Evolutionary conservation across 495 filamentous ascomycete genomes (phyloP).

Genomic region (Aspergillus panamensis): DNA sequence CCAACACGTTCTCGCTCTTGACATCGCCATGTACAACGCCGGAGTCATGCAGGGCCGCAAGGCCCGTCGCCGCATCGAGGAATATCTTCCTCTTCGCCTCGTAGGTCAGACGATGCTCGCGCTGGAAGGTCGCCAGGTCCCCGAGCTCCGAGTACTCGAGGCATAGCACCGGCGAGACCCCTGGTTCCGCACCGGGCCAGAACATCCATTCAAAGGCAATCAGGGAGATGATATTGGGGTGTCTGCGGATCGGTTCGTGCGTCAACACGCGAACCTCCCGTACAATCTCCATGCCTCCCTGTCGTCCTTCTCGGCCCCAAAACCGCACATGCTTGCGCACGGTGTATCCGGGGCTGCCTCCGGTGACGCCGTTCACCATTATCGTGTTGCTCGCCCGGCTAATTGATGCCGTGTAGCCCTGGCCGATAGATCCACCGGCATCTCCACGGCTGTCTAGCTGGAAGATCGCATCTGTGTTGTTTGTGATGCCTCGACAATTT

Average conservation of each 20-base stretch:
- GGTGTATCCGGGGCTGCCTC: neutral
- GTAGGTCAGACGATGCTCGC: neutral
- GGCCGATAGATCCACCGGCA: neutral
- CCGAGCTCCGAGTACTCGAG: neutral
- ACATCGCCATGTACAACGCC: slow-evolving; percentile 1
- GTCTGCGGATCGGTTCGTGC: neutral
- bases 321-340: neutral
- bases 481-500: neutral
- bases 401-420: neutral
- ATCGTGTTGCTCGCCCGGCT: neutral
- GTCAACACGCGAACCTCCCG: neutral
- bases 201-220: neutral
- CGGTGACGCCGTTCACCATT: neutral
- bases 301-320: neutral
- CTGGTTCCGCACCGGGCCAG: neutral
- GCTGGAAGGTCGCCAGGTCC: neutral
- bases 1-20: neutral
- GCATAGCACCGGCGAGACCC: neutral
- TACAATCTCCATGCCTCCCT: neutral
- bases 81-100: neutral
- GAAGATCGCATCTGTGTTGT: neutral
- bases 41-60: neutral
- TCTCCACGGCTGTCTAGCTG: neutral
- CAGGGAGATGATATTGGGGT: neutral
- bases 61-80: neutral